These are phyloP conservation scores for Colletotrichum scovillei DNA, from an alignment of 2,329 filamentous ascomycete species.

Conservation along the genomic window DNA sequence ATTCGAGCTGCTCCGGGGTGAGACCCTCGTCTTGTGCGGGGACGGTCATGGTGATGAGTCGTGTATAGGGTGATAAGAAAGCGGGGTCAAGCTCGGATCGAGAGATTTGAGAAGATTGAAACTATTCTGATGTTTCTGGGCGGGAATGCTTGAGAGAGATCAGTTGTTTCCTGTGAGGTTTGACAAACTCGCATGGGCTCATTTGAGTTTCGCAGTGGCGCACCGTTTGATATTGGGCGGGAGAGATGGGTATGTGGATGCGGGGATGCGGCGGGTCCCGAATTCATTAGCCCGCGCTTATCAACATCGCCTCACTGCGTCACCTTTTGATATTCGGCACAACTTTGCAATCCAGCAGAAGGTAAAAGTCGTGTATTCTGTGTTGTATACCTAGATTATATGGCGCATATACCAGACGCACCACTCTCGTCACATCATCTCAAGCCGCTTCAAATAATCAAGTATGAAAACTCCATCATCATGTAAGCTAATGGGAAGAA, in stretches of 20 bases:
- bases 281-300: slow-evolving; percentile 13
- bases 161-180: background rate
- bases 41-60: slow-evolving; percentile 7
- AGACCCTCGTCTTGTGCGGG: slow-evolving; percentile 62
- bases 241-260: slow-evolving; percentile 5
- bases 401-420: slow-evolving; percentile 1
- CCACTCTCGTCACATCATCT: background rate
- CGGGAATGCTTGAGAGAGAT: background rate
- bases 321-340: background rate
- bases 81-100: background rate
- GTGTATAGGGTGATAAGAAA: background rate
- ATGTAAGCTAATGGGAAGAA: background rate
- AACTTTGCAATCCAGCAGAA: background rate
- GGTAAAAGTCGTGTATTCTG: background rate
- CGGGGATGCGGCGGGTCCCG: slow-evolving; percentile 25
- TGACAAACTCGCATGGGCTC: background rate
- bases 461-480: background rate
- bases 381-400: background rate
- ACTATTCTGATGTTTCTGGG: background rate
- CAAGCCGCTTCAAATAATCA: background rate
- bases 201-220: slow-evolving; percentile 1
- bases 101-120: too few relatives aligned
- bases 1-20: slow-evolving; percentile 74
- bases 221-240: background rate
- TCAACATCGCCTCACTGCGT: slow-evolving; percentile 14